These are phyloP conservation scores for Peterozyma xylosa DNA, from an alignment of 805 yeast species.

Conservation along the genomic window DNA sequence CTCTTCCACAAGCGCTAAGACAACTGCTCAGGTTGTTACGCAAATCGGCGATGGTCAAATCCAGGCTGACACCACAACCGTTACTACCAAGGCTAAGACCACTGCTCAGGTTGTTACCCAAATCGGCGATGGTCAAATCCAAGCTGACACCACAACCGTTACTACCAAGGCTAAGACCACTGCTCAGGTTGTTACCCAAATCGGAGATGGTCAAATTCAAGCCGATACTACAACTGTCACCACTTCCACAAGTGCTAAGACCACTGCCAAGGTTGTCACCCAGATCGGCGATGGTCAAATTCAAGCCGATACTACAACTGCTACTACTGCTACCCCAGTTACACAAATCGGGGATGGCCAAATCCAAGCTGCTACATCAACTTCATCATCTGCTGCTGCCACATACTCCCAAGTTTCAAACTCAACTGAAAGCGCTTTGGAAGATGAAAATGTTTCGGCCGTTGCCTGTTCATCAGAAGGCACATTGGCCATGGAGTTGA, in stretches of 20 bases:
- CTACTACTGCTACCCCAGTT: slow-evolving; percentile 21
- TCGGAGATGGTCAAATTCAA: slow-evolving; percentile 43
- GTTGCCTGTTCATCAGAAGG: slow-evolving; percentile 27
- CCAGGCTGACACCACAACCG: slow-evolving; percentile 34
- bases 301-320: slow-evolving; percentile 25
- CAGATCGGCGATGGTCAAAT: slow-evolving; percentile 40
- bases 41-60: slow-evolving; percentile 50
- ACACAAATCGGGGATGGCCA: slow-evolving; percentile 31
- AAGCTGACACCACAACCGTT: slow-evolving; percentile 26
- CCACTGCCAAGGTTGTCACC: slow-evolving; percentile 26
- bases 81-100: slow-evolving; percentile 21
- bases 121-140: slow-evolving; percentile 41
- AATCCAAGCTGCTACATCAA: slow-evolving; percentile 25
- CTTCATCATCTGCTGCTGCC: slow-evolving; percentile 20
- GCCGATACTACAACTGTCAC: slow-evolving; percentile 18
- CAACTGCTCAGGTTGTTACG: slow-evolving; percentile 29
- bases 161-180: slow-evolving; percentile 15
- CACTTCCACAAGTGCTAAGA: slow-evolving; percentile 2
- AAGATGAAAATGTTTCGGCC: slow-evolving; percentile 8
- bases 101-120: slow-evolving; percentile 22
- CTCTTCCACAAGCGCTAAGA: slow-evolving; percentile 25
- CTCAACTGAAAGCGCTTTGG: slow-evolving; percentile 8
- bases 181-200: slow-evolving; percentile 32
- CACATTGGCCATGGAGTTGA: slow-evolving; percentile 36
- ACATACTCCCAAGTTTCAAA: slow-evolving; percentile 11